A percentile compares a stretch with the other conserved stretches of the same genome.
These are phyloP conservation scores for Chlorella variabilis DNA, from an alignment of 163 green algal species.

Conservation along the genomic window DNA sequence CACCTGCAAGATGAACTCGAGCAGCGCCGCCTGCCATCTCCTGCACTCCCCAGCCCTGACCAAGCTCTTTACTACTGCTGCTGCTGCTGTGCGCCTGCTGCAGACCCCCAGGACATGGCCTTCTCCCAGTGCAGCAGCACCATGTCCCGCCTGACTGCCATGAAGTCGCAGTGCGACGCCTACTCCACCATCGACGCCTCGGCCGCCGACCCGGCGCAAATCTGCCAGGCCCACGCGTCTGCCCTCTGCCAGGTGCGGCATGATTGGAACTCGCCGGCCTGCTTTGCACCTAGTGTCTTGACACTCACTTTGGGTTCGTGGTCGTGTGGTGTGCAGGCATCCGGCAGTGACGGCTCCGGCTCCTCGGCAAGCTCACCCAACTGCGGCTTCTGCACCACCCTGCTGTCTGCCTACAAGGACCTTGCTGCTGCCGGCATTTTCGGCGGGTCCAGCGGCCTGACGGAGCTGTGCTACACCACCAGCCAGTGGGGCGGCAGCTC, in stretches of 20 bases:
- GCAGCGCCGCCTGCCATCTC: neutral
- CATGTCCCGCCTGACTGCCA: neutral
- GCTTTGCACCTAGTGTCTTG: too few species aligned
- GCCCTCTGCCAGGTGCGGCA: slow-evolving; percentile 11
- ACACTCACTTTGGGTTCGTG: neutral
- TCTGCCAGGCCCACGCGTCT: neutral
- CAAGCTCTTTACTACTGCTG: neutral
- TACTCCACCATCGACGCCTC: neutral
- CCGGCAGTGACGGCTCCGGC: neutral
- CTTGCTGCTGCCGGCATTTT: neutral
- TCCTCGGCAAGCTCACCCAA: neutral
- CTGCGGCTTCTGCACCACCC: slow-evolving; percentile 1
- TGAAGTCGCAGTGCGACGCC: neutral
- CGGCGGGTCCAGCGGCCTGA: neutral
- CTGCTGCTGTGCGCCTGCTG: neutral
- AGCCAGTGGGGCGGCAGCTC: neutral
- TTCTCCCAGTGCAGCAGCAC: neutral
- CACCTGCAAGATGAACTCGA: too few species aligned
- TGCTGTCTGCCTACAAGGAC: neutral
- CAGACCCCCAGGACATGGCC: neutral
- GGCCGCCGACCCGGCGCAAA: neutral
- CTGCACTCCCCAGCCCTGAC: neutral
- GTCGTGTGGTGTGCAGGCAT: neutral
- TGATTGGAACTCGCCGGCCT: too few species aligned
- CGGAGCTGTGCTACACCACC: neutral